A percentile compares a stretch with the other conserved stretches of the same genome.
Evolutionary conservation across 768 basidiomycete genomes (phyloP).

Genomic region (Amanita rimosa): DNA sequence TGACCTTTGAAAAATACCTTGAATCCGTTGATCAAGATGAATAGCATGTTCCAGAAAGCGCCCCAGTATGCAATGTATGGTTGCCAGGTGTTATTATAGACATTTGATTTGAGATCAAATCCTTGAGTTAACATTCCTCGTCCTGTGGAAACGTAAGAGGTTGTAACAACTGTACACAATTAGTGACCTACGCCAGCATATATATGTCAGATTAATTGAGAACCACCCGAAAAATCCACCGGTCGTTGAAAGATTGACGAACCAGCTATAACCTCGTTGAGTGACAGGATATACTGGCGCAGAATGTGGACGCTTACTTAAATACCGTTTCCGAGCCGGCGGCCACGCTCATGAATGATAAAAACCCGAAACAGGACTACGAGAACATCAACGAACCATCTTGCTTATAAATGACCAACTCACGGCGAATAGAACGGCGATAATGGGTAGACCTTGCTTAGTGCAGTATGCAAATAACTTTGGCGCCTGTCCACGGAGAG

Average conservation of each 20-base stretch:
- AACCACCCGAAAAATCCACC: constrained; percentile 63
- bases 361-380: constrained; percentile 30
- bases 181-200: constrained; percentile 51
- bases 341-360: constrained; percentile 59
- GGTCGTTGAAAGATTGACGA: constrained; percentile 56
- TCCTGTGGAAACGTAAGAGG: constrained; percentile 20
- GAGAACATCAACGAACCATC: neutral
- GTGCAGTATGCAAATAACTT: constrained; percentile 32
- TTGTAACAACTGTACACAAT: neutral
- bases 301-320: constrained; percentile 22
- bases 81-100: constrained; percentile 51
- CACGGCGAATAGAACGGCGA: constrained; percentile 24
- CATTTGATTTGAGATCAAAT: constrained; percentile 45
- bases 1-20: constrained; percentile 44
- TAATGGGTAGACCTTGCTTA: constrained; percentile 35
- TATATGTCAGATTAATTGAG: constrained; percentile 59
- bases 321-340: constrained; percentile 47
- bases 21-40: constrained; percentile 42
- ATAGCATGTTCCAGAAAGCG: constrained; percentile 49
- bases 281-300: neutral
- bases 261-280: constrained; percentile 35
- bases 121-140: constrained; percentile 58
- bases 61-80: constrained; percentile 67
- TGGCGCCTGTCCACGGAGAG: constrained; percentile 40
- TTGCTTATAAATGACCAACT: constrained; percentile 7